Evolutionary conservation across 2,329 filamentous ascomycete species (phyloP), one percentile per base, ranked within the genome.

Genomic region (Penicillium hordei): DNA sequence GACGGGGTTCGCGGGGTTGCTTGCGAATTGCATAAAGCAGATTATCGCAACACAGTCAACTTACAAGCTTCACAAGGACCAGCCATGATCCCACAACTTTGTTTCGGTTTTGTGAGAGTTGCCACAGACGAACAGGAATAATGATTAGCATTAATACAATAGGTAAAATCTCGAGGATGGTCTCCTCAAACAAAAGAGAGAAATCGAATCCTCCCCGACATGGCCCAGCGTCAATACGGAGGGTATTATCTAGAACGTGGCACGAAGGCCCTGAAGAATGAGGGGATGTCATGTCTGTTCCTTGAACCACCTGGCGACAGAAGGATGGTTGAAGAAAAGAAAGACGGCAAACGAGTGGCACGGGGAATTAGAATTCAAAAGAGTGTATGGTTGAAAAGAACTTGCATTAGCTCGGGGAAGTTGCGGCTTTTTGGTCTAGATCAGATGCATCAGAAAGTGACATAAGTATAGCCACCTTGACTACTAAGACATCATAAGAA

Each of bases 101-200:
- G 59, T 66, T 70, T 19, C 63, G 63, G 59, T 68, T 71, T 43
- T 66, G 71, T 4, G 68, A 65, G 7, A 78, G 67, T 57, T 76
- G 73, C 61, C 64, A 63, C 7, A 77, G 63, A 34, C 76, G 73
- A 46, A 71, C 66, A 9, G 72, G 71, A 38, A 70, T 61, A 23
- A 71, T 46, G n/a, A 75, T 51, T 36, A 77, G 60, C 27, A 76
- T 68, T 48, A 79, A 58, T 2, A 65, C 61, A 40, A 75, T 62
- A 19, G 76, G 76, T 17, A 76, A 56, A 29, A 76, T 68, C 21
- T 68, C 65, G 46, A 79, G 65, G 36, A 79, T 72, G 2, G 70
- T 70, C 56, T 80, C 76, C 60, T 80, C 77, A 55, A 79, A 79
- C n/a, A 79, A 67, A 45, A 79, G 69, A 23, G 77, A 77, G 60